These are phyloP conservation scores for Fusarium globosum DNA, from an alignment of 2,329 filamentous ascomycete species.

Conservation along the genomic window DNA sequence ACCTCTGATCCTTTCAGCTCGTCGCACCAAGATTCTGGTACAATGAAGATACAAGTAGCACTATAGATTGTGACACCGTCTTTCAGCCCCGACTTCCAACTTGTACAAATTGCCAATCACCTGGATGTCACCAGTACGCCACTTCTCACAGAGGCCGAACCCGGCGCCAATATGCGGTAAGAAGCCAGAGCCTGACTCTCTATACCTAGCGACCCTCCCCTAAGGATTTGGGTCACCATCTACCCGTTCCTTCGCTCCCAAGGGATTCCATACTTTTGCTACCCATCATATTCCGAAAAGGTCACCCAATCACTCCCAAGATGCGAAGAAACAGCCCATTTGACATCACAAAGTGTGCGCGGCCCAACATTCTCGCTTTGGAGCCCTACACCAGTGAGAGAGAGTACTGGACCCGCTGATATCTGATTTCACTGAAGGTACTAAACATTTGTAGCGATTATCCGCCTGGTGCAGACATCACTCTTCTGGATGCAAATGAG, in stretches of 20 bases:
- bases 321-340: not conserved
- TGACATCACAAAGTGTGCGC: not conserved
- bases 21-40: too few species aligned
- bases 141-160: not conserved
- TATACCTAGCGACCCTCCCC: not conserved
- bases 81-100: not conserved
- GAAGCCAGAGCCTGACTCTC: not conserved
- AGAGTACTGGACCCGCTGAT: not conserved
- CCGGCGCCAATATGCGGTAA: not conserved
- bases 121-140: not conserved
- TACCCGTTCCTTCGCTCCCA: not conserved
- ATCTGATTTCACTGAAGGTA: fast-evolving
- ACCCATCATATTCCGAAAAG: not conserved
- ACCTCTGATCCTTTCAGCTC: not conserved
- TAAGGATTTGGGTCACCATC: not conserved
- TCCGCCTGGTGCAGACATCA: not conserved
- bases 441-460: not conserved
- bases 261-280: not conserved
- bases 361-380: not conserved
- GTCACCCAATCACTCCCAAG: not conserved
- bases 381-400: not conserved
- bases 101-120: not conserved
- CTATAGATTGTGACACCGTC: not conserved
- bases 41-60: not conserved
- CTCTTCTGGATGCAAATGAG: not conserved